Conservation (phyloP, 257 asterid species). For the Cinchona pubescens region DNA sequence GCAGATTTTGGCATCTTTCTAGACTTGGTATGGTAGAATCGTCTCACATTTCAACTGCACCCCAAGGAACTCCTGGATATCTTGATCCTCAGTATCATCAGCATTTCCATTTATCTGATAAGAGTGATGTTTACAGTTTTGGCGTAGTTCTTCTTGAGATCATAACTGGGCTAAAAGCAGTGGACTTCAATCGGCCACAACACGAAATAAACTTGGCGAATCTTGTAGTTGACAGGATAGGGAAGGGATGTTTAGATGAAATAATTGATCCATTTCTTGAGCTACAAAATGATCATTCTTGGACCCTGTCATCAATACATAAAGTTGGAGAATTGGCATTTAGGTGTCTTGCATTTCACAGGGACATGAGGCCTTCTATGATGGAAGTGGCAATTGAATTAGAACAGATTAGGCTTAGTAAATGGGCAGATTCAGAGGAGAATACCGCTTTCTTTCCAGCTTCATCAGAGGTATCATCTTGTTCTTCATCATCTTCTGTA, state of each 20-base stretch:
- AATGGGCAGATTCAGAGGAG: conserved; percentile 29
- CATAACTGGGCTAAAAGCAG: conserved; percentile 52
- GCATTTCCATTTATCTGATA: conserved; percentile 65
- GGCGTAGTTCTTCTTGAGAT: conserved; percentile 76
- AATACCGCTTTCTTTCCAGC: conserved; percentile 7
- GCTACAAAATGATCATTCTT: conserved; percentile 18
- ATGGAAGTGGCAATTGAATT: conserved; percentile 66
- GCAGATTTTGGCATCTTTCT: conserved; percentile 82
- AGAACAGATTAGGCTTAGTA: conserved; percentile 56
- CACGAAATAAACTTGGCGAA: conserved; percentile 54
- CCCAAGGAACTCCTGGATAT: conserved; percentile 80
- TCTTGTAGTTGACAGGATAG: conserved; percentile 63
- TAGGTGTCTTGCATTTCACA: conserved; percentile 63
- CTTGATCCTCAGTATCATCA: conserved; percentile 77
- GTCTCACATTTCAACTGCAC: conserved; percentile 69
- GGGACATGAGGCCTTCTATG: conserved; percentile 77
- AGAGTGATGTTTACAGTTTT: conserved; percentile 72
- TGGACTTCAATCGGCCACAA: conserved; percentile 53
- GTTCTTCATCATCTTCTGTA: conserved; percentile 38
- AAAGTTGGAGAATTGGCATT: conserved; percentile 69
- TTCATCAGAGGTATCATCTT: conserved; percentile 24
- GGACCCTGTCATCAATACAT: conserved; percentile 40
- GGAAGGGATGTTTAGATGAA: conserved; percentile 52
- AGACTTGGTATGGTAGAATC: conserved; percentile 56
- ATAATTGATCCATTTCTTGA: conserved; percentile 50